Conservation (phyloP, 2,329 filamentous ascomycete genomes). For the Amesomyces nigricolor region DNA sequence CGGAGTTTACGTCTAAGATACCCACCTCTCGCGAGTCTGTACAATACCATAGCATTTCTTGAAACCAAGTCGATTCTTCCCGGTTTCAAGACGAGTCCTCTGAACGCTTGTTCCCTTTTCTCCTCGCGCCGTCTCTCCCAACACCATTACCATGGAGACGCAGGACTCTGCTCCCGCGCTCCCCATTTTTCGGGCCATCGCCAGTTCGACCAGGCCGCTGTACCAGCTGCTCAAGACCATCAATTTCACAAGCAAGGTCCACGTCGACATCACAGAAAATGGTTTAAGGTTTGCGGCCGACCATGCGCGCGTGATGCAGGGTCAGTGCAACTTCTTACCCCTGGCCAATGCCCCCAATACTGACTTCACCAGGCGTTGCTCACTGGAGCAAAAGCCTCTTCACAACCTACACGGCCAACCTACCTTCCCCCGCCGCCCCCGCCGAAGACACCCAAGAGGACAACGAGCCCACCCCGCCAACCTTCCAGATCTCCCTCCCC, state of each 20-base stretch:
- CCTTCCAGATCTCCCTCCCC: slow-evolving; percentile 79
- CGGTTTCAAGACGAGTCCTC: slow-evolving; percentile 1
- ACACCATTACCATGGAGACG: slow-evolving; percentile 17
- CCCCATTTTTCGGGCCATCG: slow-evolving; percentile 67
- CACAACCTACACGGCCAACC: slow-evolving; percentile 71
- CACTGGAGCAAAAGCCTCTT: slow-evolving; percentile 89
- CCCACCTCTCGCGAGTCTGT: slow-evolving; percentile 34
- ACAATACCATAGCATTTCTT: slow-evolving; percentile 33
- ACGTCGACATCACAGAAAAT: slow-evolving; percentile 72
- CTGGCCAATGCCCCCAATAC: slow-evolving; percentile 20
- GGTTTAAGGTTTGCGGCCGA: slow-evolving; percentile 85
- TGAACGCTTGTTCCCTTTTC: slow-evolving; percentile 9
- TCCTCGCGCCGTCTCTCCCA: slow-evolving; percentile 2
- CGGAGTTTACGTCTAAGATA: slow-evolving; percentile 89
- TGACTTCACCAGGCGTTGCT: slow-evolving; percentile 53
- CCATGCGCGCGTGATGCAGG: slow-evolving; percentile 87
- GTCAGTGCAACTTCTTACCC: slow-evolving; percentile 39
- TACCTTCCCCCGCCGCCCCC: slow-evolving; percentile 26
- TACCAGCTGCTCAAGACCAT: slow-evolving; percentile 58
- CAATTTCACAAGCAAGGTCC: slow-evolving; percentile 52
- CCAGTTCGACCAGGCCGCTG: slow-evolving; percentile 70
- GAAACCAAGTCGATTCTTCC: slow-evolving; percentile 25
- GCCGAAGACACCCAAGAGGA: slow-evolving; percentile 34
- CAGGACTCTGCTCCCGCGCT: slow-evolving; percentile 25
- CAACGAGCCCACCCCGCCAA: slow-evolving; percentile 45